Percentiles rank a stretch among this genome's conserved stretches.
phyloP scores from a whole-genome alignment of 805 yeast genomes.

The Yarrowia alimentaria region DNA sequence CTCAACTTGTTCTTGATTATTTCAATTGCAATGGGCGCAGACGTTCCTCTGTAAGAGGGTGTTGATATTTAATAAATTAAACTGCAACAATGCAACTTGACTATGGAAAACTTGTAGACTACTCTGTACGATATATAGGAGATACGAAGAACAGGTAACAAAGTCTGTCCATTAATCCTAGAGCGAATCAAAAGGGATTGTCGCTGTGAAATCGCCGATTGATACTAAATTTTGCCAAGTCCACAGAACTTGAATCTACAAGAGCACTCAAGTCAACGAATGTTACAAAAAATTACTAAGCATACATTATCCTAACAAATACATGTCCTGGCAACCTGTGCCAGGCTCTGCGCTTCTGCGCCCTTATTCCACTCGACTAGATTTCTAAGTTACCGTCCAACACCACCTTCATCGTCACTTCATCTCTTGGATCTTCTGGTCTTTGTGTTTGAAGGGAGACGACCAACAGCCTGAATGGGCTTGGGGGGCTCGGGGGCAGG shows the following conservation, averaged over 20 bases:
- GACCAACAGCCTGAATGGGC: conserved; percentile 25
- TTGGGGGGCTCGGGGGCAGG: conserved; percentile 47
- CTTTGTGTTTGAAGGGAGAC: conserved; percentile 5
- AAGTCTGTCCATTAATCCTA: no score
- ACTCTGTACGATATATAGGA: no score
- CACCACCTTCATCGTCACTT: neutral
- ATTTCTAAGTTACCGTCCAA: neutral
- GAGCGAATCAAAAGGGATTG: no score
- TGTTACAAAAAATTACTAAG: conserved; percentile 22
- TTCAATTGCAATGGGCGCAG: conserved; percentile 51
- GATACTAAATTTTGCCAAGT: no score
- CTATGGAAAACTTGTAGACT: no score
- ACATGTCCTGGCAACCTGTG: conserved; percentile 24
- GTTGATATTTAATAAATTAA: conserved; percentile 4
- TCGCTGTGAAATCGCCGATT: no score
- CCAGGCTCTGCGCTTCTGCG: conserved; percentile 10
- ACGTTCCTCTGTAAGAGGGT: conserved; percentile 47
- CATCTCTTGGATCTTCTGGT: conserved; percentile 10
- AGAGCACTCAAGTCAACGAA: no score
- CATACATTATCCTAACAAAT: conserved; percentile 26
- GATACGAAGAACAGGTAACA: no score
- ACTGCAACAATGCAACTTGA: neutral
- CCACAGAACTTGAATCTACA: no score
- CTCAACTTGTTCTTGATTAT: conserved; percentile 68
- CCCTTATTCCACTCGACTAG: neutral